These are phyloP conservation scores for Fusarium transvaalense DNA, from an alignment of 2,329 filamentous ascomycete species.

Conservation along the genomic window DNA sequence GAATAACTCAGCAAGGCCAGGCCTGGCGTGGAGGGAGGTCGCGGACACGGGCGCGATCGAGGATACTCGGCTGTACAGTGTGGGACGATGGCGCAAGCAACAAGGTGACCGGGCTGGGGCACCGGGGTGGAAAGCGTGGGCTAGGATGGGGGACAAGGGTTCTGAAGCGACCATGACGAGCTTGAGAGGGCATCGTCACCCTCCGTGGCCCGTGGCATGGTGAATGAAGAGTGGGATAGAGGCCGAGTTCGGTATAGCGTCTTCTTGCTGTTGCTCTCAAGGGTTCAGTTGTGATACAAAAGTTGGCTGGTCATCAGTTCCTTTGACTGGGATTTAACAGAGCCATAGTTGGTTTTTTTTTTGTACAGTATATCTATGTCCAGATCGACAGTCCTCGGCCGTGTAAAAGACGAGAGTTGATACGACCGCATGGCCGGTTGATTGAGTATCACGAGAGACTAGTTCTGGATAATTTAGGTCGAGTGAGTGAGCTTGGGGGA, in stretches of 20 bases:
- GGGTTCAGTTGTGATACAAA: constrained; percentile 31
- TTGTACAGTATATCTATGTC: not conserved
- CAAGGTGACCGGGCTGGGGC: constrained; percentile 45
- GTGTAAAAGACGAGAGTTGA: constrained; percentile 10
- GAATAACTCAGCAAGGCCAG: constrained; percentile 36
- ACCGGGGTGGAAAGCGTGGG: constrained; percentile 42
- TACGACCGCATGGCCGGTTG: constrained; percentile 26
- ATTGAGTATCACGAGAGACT: constrained; percentile 11
- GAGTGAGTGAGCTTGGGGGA: constrained; percentile 27
- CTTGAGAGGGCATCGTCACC: constrained; percentile 38
- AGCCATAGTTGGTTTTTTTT: not conserved
- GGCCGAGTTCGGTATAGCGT: constrained; percentile 37
- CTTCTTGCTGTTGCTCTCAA: constrained; percentile 20
- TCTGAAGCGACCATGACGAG: constrained; percentile 47
- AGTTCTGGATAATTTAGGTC: constrained; percentile 17
- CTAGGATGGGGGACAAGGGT: constrained; percentile 42
- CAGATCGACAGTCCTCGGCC: constrained; percentile 2
- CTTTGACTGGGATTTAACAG: constrained; percentile 13
- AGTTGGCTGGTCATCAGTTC: constrained; percentile 10
- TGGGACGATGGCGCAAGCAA: constrained; percentile 51
- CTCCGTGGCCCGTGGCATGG: constrained; percentile 39
- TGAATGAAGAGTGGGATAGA: constrained; percentile 44
- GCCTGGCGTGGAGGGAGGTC: constrained; percentile 48
- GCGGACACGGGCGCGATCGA: constrained; percentile 47
- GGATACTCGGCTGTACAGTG: constrained; percentile 50